Evolutionary conservation across 1,284 basidiomycete species (phyloP).

Genomic region (Coniferiporia weirii): DNA sequence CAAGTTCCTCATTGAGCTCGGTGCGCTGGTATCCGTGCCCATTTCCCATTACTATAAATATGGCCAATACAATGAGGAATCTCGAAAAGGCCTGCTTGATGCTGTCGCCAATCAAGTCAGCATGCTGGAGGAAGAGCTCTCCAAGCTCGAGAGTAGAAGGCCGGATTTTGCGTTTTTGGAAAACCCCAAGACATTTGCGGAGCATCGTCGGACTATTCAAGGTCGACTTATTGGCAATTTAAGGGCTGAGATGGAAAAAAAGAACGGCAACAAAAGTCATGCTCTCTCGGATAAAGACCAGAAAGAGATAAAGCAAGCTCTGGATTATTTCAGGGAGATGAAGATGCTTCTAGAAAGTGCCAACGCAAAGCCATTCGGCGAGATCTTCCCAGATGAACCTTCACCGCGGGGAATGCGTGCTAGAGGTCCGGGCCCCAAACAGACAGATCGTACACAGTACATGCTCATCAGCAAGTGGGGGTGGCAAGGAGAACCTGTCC

Average conservation of each 20-base stretch:
- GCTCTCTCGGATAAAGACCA: background rate
- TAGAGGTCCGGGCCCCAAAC: background rate
- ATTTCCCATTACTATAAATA: slow-evolving; percentile 22
- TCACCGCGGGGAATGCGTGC: background rate
- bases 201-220: background rate
- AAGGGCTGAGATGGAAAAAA: background rate
- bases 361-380: slow-evolving; percentile 42
- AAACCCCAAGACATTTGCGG: slow-evolving; percentile 10
- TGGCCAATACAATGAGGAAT: slow-evolving; percentile 10
- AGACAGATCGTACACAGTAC: background rate
- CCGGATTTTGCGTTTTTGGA: slow-evolving; percentile 2
- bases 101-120: slow-evolving; percentile 33
- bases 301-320: slow-evolving; percentile 22
- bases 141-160: slow-evolving; percentile 7
- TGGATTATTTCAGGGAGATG: slow-evolving; percentile 33
- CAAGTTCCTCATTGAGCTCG: slow-evolving; percentile 39
- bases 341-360: slow-evolving; percentile 32
- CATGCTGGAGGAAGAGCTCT: slow-evolving; percentile 23
- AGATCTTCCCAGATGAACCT: slow-evolving; percentile 32
- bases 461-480: background rate
- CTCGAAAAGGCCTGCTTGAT: slow-evolving; percentile 34
- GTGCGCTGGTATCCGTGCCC: slow-evolving; percentile 36
- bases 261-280: too few relatives aligned
- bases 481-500: background rate
- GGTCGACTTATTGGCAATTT: background rate